Percentiles rank a stretch among this genome's conserved stretches.
These are phyloP conservation scores for Ustilaginoidea virens DNA, from an alignment of 2,329 filamentous ascomycete species.

Conservation along the genomic window DNA sequence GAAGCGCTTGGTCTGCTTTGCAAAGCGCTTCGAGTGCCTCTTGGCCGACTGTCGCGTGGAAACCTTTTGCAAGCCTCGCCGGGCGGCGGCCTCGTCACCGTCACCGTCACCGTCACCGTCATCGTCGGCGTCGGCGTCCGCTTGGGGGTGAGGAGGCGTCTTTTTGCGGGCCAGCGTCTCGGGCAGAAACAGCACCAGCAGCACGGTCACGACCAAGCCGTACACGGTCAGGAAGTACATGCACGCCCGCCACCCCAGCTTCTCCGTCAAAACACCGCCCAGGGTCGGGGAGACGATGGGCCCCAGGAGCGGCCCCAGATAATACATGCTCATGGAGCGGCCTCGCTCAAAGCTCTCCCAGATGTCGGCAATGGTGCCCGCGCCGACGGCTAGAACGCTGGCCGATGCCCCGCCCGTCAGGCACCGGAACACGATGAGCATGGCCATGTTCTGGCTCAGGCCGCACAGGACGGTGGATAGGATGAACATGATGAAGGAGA, in stretches of 20 bases:
- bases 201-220: conserved; percentile 39
- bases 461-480: conserved; percentile 57
- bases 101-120: too few relatives aligned
- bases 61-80: conserved; percentile 24
- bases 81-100: too few relatives aligned
- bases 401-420: conserved; percentile 63
- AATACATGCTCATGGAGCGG: conserved; percentile 69
- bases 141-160: conserved; percentile 5
- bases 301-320: conserved; percentile 61
- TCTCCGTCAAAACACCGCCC: conserved; percentile 55
- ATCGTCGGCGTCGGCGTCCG: too few relatives aligned
- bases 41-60: conserved; percentile 48
- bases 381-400: conserved; percentile 69
- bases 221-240: conserved; percentile 67
- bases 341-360: conserved; percentile 63
- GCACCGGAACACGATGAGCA: conserved; percentile 65
- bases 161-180: conserved; percentile 40
- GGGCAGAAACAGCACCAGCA: conserved; percentile 46
- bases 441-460: conserved; percentile 51
- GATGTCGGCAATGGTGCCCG: conserved; percentile 68
- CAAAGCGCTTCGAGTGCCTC: conserved; percentile 36
- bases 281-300: conserved; percentile 64
- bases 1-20: conserved; percentile 38
- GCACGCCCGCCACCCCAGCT: conserved; percentile 58
- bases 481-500: conserved; percentile 57